Base-by-base conservation (phyloP, 1,139 yeast species). In the Pichia sp. region DNA sequence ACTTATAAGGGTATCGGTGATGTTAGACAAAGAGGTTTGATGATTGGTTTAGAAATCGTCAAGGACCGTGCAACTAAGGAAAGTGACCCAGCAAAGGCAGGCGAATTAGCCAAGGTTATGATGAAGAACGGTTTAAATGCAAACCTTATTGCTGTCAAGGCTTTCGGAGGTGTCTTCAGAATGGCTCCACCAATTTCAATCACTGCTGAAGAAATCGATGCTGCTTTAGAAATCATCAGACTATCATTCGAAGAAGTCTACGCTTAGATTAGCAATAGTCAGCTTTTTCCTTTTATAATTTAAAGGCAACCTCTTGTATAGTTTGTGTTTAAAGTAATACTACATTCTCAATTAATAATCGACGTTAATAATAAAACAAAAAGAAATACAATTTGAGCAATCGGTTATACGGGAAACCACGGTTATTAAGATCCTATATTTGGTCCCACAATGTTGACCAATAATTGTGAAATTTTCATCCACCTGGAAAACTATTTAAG, bases 141-240 rank as follows among this genome's bases (percentile, higher is more conserved):
- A 6, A 44, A 44, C 18, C 20, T 39, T 6, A 44, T 39, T 35
- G 47, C 47, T 11, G 47, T 39, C 8, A 44, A 44, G 15, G 44
- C 47, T 3, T 44, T 44, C 18, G 47, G 47, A 28, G 47, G 44
- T 34, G 47, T 44, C 15, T 44, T 44, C 18, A 44, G 47, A 38
- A 44, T 39, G 47, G 47, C 47, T 11, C 44, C 47, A n/a, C 47
- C 47, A 14, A 44, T 44, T 35, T 39, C 44, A 6, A 44, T 44
- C 14, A 44, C 35, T 18, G 43, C 21, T 17, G 32, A 30, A 4
- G 44, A 40, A 30, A 19, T 44, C 22, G 24, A 34, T 30, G 31
- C 15, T 21, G 47, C 44, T 30, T 12, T 44, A 3, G 36, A 14
- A 11, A 44, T 44, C 11, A 40, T 44, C 11, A 27, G 31, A 35